These are phyloP conservation scores for Rugosomyces carneus DNA, from an alignment of 1,284 basidiomycete genomes.

Conservation along the genomic window DNA sequence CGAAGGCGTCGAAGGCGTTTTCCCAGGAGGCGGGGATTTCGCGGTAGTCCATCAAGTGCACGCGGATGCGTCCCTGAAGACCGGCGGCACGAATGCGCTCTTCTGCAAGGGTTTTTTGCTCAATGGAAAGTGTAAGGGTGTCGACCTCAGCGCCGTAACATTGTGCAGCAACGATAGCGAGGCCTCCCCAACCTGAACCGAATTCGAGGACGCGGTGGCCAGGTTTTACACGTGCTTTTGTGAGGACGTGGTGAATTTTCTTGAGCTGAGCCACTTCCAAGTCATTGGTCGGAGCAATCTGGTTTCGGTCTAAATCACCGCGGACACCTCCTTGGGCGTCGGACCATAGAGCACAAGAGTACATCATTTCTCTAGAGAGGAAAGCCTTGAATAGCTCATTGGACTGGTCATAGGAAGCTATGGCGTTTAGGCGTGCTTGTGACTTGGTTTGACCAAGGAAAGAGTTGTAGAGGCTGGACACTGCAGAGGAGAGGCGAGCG, in stretches of 20 bases:
- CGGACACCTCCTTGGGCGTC: constrained; percentile 67
- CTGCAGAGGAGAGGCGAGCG: constrained; percentile 57
- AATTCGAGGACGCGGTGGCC: constrained; percentile 84
- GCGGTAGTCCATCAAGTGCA: constrained; percentile 85
- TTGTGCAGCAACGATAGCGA: constrained; percentile 80
- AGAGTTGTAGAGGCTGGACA: constrained; percentile 72
- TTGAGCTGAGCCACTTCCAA: constrained; percentile 78
- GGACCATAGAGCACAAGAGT: constrained; percentile 80
- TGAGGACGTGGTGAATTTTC: constrained; percentile 77
- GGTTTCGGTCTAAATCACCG: constrained; percentile 50
- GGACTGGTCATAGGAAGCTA: constrained; percentile 87
- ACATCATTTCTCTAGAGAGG: constrained; percentile 88
- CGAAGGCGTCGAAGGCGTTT: constrained; percentile 80
- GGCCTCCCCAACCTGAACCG: constrained; percentile 88
- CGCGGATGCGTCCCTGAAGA: constrained; percentile 63
- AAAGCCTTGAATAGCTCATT: constrained; percentile 82
- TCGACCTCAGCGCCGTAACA: constrained; percentile 79
- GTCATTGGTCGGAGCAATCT: constrained; percentile 46
- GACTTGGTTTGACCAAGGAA: constrained; percentile 76
- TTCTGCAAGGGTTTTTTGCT: constrained; percentile 85
- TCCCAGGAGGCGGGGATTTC: constrained; percentile 73
- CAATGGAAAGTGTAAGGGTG: constrained; percentile 78
- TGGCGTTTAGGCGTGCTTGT: constrained; percentile 77
- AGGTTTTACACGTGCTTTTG: constrained; percentile 66
- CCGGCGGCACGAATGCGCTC: constrained; percentile 72